A percentile compares a stretch with the other conserved stretches of the same genome.
phyloP scores from a whole-genome alignment of 495 filamentous ascomycete genomes.

The Entonaema liquescens region DNA sequence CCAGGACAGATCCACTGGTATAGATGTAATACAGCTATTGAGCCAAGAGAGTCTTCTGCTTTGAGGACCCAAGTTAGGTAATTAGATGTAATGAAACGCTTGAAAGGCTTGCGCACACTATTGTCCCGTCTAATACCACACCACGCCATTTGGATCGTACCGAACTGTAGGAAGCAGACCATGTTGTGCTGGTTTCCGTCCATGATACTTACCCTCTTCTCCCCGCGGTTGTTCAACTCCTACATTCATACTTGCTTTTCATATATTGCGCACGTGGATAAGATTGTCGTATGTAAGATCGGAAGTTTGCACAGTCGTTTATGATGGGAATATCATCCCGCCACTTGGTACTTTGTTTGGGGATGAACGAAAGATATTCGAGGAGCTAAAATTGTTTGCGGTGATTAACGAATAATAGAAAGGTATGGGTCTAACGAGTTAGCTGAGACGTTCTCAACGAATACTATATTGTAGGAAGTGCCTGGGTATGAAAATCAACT shows the following conservation, averaged over 20 bases:
- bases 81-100: neutral
- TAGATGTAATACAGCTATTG: neutral
- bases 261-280: neutral
- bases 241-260: neutral
- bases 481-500: too few relatives aligned
- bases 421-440: too few relatives aligned
- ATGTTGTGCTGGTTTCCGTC: conserved; percentile 20
- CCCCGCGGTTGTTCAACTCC: neutral
- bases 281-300: too few relatives aligned
- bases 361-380: too few relatives aligned
- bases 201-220: conserved; percentile 23
- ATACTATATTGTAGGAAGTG: too few relatives aligned
- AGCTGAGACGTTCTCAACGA: too few relatives aligned
- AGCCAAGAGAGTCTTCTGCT: neutral
- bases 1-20: neutral
- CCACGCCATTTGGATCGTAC: conserved; percentile 28
- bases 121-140: conserved; percentile 1
- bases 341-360: too few relatives aligned
- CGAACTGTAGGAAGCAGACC: conserved; percentile 22
- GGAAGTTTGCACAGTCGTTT: too few relatives aligned
- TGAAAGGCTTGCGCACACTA: neutral
- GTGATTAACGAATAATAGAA: too few relatives aligned
- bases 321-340: too few relatives aligned
- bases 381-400: too few relatives aligned
- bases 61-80: neutral